Base-by-base conservation (phyloP, 768 basidiomycete species). In the Rhizopogon vinicolor region DNA sequence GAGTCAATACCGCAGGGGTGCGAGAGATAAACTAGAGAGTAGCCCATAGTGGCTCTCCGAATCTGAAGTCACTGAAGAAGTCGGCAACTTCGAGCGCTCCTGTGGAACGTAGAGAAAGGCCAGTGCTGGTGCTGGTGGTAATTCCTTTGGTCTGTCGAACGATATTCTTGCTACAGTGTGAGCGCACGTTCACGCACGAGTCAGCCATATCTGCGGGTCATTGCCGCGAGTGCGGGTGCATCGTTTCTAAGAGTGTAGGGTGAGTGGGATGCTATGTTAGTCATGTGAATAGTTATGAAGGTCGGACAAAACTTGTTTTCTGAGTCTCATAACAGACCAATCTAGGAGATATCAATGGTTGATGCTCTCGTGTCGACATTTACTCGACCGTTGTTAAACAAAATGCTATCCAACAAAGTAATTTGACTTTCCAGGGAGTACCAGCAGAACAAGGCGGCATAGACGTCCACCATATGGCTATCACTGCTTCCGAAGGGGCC, bases 371-470 rank as follows among this genome's bases (percentile, higher is more conserved):
- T 28, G 6, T 54, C 52, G 19, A 60, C 40, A 18, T 39, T 33
- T 4, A 54, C 52, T 6, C 18, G 18, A 9, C 58, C 56, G 22
- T 40, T 57, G 3, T 35, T 31, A 44, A 62, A 51, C 33, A 54
- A 42, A 4, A 35, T 25, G 1, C 53, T 58, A 16, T 51, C 44
- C 60, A 58, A 65, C 41, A 63, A 29, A 8, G 42, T 25, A 10
- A 14, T 56, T 63, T 62, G 63, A 52, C 39, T 60, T 10, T 59
- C 49, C 0, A 53, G 52, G 19, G 55, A 59, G 44, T 63, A 56
- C 4, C 25, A 25, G 40, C 56, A 59, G 33, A 57, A 63, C 25
- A 53, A n/a, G 7, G 28, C 59, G 61, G 28, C 37, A 41, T 44
- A 58, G 54, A 43, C 57, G 57, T 13, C 59, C 25, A n/a, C 54